phyloP scores from a whole-genome alignment of 805 yeast genomes.

The Saturnispora hagleri region DNA sequence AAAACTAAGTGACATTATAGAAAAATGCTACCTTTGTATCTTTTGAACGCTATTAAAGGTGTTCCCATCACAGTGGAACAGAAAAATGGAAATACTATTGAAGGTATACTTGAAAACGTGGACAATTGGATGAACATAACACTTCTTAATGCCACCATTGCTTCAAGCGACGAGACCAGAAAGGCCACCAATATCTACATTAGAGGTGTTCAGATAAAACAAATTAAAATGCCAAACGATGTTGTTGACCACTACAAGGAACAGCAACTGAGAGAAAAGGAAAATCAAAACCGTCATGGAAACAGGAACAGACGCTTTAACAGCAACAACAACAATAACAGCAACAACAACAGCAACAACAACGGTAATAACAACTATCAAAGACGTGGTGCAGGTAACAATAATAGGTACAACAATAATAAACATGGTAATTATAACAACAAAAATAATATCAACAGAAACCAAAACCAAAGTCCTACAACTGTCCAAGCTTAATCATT shows the following conservation, averaged over 20 bases:
- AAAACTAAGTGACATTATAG: neutral
- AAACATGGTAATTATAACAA: conserved; percentile 15
- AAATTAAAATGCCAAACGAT: conserved; percentile 66
- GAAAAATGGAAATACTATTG: conserved; percentile 82
- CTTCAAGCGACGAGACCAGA: conserved; percentile 31
- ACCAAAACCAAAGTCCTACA: conserved; percentile 3
- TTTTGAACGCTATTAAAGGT: conserved; percentile 84
- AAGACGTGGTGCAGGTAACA: conserved; percentile 9
- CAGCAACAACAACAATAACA: conserved; percentile 17
- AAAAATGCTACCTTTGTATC: conserved; percentile 75
- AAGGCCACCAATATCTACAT: conserved; percentile 69
- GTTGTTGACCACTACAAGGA: conserved; percentile 69
- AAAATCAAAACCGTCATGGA: conserved; percentile 14
- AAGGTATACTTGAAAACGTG: conserved; percentile 76
- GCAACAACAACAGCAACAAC: conserved; percentile 15
- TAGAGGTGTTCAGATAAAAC: conserved; percentile 78
- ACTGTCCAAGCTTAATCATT: neutral
- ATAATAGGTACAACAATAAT: conserved; percentile 14
- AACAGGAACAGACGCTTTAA: conserved; percentile 18
- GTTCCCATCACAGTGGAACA: conserved; percentile 82
- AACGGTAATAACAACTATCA: conserved; percentile 12
- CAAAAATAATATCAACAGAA: conserved; percentile 21
- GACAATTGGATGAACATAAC: conserved; percentile 96
- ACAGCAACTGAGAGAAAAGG: conserved; percentile 34
- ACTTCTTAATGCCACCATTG: conserved; percentile 62